Evolutionary conservation across 2,329 filamentous ascomycete species (phyloP).

Genomic region (Trichoderma sp.): DNA sequence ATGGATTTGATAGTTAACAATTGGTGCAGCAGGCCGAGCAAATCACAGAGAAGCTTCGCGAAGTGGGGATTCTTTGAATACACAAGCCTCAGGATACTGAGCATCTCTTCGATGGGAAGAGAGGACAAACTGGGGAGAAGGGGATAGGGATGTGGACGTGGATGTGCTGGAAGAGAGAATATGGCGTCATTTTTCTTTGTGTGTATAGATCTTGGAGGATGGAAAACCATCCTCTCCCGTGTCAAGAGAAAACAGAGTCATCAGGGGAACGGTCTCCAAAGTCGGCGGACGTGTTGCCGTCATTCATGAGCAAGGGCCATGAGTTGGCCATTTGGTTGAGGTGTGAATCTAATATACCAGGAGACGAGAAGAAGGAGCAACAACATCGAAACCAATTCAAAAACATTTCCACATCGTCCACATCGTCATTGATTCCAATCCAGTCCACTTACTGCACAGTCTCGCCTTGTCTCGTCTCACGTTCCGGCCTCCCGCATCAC

Average conservation of each 20-base stretch:
- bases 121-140: slow-evolving; percentile 31
- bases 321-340: not conserved
- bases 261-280: not conserved
- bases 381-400: slow-evolving; percentile 1
- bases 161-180: slow-evolving; percentile 27
- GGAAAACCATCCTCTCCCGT: slow-evolving; percentile 45
- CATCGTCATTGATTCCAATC: not conserved
- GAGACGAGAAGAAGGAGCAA: not conserved
- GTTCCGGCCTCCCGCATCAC: not conserved
- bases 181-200: slow-evolving; percentile 35
- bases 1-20: slow-evolving; percentile 33
- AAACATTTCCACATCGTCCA: not conserved
- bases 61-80: slow-evolving; percentile 35
- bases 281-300: not conserved
- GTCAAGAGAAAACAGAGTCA: slow-evolving; percentile 39
- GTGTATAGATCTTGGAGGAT: slow-evolving; percentile 49
- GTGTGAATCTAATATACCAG: slow-evolving; percentile 7
- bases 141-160: slow-evolving; percentile 22
- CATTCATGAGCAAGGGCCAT: not conserved
- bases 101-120: slow-evolving; percentile 39
- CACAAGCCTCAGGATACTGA: slow-evolving; percentile 34
- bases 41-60: slow-evolving; percentile 32
- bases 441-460: not conserved
- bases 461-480: not conserved
- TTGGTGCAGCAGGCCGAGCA: slow-evolving; percentile 30